Evolutionary conservation across 2,329 filamentous ascomycete genomes (phyloP), one percentile per base, ranked within the genome.

Genomic region (Aspergillus luchuensis): DNA sequence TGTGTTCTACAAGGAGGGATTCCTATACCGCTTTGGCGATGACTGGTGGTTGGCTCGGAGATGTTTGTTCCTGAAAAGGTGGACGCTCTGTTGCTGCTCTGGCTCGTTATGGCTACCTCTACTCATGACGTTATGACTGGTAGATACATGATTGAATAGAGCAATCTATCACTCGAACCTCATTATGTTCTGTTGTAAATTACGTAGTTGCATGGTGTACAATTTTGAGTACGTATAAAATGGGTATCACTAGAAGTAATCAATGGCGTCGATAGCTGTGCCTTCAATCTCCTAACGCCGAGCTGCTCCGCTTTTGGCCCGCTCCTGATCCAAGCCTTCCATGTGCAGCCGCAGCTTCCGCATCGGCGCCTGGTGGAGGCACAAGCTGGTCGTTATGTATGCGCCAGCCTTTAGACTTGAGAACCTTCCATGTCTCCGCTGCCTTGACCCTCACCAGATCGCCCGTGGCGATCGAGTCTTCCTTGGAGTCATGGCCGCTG

Each of bases 401-500:
- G 38, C 66, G 80, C 90, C 91, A 97, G 0, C 92, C 92, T 21
- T 84, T 78, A 43, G 78, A 76, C 74, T 86, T 83, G 81, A 95
- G 80, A 33, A 78, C 76, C 63, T 83, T 85, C 91, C 92, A 97
- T 63, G 87, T 83, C 57, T 89, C 82, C 56, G 81, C 83, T 5
- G 96, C 83, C 74, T 88, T 91, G 53, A 87, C 82, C 50, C 90
- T 81, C 0, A 96, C 91, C 55, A 99, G 76, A 62, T 98, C 92
- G 0, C 94, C 95, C 0, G 96, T 94, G 0, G 93, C 91, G 50
- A 89, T 85, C 0, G 95, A 92, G 72, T 99, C 95, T 74, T 99
- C 95, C 25, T 89, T 89, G 25, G 91, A 96, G 78, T 99, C 95
- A 75, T 99, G 95, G 0, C 95, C 95, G 19, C 76, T 68, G 17